phyloP scores from a whole-genome alignment of 2,329 filamentous ascomycete species.

The Aspergillaceae sp. region DNA sequence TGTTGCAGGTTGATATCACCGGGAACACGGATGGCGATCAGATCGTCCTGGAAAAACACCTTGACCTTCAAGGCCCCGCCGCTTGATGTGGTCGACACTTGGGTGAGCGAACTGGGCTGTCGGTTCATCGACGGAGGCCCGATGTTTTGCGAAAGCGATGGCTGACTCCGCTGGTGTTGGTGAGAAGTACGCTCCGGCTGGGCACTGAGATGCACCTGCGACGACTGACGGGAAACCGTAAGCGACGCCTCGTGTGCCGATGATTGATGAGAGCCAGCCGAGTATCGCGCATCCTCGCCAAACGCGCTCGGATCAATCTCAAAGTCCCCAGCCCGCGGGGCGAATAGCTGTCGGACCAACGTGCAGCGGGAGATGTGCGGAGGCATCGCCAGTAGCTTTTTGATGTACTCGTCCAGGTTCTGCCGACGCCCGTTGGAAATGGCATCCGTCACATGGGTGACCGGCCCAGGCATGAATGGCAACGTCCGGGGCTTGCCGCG shows the following conservation, averaged over 20 bases:
- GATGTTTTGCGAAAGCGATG: conserved; percentile 21
- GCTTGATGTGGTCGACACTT: conserved; percentile 31
- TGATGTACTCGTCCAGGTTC: conserved; percentile 92
- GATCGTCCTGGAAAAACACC: conserved; percentile 83
- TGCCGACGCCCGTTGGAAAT: conserved; percentile 89
- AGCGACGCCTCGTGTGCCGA: conserved; percentile 54
- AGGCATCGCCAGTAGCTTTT: conserved; percentile 76
- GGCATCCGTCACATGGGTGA: conserved; percentile 95
- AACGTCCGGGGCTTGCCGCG: conserved; percentile 70
- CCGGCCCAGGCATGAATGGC: conserved; percentile 95
- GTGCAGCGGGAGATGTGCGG: conserved; percentile 75
- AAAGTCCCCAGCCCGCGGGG: conserved; percentile 81
- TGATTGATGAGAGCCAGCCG: conserved; percentile 57
- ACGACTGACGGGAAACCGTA: conserved; percentile 56
- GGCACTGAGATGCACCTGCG: conserved; percentile 55
- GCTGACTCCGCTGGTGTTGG: conserved; percentile 36
- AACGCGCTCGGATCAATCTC: conserved; percentile 68
- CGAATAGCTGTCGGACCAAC: conserved; percentile 83
- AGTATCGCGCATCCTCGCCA: conserved; percentile 65
- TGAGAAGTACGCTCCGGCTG: conserved; percentile 29
- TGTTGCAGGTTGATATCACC: conserved; percentile 68
- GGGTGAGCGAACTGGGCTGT: conserved; percentile 47
- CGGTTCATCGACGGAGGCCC: conserved; percentile 38
- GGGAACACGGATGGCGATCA: conserved; percentile 84
- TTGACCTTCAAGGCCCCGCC: conserved; percentile 75